Evolutionary conservation across 2,329 filamentous ascomycete genomes (phyloP), one percentile per base, ranked within the genome.

Genomic region (Botrytis cinerea): DNA sequence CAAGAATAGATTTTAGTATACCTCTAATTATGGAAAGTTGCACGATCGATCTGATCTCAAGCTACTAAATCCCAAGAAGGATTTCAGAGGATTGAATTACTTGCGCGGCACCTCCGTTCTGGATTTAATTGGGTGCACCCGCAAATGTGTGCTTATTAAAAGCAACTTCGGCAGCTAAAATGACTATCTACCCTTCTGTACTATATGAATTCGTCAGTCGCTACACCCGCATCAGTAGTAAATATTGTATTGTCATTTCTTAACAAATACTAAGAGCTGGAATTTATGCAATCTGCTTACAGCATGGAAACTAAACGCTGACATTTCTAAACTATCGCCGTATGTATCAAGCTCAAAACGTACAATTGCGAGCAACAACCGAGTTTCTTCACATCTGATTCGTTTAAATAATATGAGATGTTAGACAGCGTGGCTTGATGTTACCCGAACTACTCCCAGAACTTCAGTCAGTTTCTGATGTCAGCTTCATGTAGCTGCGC

Each of bases 401-500:
- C 35, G 66, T 43, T 43, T 43, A 28, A 43, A 32, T 14, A 25
- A 6, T 57, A 43, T 28, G 35, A 57, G 48, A 32, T 68, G 35
- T 43, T 68, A 68, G 35, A 57, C 48, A 9, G 25, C 18, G 48
- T 68, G 66, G 48, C 66, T 68, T 68, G 48, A 57, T 57, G 18
- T 69, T 43, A 71, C 43, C 54, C 43, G 43, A 46, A 63, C 2
- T n/a, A 40, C 43, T 51, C 45, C 43, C 43, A n/a, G 14, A 22
- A 46, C 67, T 60, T 43, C 18, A 28, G 32, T 38, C 28, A 22
- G 4, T 35, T 20, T 48, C 54, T 63, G 69, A 64, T 40, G 69
- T 71, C 69, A 71, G 69, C 69, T 51, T 71, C 32, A 64, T 25
- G 38, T 43, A 51, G 43, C 69, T 64, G 59, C 69, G 69, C 69